A percentile compares a stretch with the other conserved stretches of the same genome.
These are phyloP conservation scores for Cercospora sp. DNA, from an alignment of 2,329 filamentous ascomycete genomes.

Conservation along the genomic window DNA sequence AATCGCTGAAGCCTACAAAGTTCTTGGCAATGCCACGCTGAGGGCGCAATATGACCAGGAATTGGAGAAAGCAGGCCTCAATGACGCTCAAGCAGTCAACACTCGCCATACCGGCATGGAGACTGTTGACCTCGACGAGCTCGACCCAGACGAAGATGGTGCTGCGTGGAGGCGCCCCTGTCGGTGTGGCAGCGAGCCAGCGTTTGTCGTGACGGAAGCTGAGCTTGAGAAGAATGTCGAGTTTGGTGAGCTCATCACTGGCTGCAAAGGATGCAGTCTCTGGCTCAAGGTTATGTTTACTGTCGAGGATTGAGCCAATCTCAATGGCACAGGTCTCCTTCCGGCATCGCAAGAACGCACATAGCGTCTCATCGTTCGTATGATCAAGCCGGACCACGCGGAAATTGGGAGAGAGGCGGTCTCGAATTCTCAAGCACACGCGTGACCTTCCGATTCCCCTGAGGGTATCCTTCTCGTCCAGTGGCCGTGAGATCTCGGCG, in stretches of 20 bases:
- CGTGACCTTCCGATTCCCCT: no score
- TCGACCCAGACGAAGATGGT: conserved; percentile 44
- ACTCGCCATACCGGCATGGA: conserved; percentile 52
- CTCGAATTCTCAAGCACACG: no score
- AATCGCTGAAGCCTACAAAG: conserved; percentile 59
- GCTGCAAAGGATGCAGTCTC: conserved; percentile 63
- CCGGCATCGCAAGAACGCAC: neutral
- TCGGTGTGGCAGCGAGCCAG: conserved; percentile 59
- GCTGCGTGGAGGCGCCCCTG: conserved; percentile 55
- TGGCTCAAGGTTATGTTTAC: conserved; percentile 63
- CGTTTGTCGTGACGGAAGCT: conserved; percentile 56
- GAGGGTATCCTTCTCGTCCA: neutral
- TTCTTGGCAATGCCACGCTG: conserved; percentile 48
- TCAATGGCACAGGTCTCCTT: neutral
- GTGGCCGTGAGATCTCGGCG: neutral
- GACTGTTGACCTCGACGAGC: conserved; percentile 58
- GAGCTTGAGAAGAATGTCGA: conserved; percentile 55
- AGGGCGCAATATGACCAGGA: conserved; percentile 53
- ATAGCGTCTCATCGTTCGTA: neutral
- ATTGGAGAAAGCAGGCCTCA: conserved; percentile 32
- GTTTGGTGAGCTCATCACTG: conserved; percentile 58
- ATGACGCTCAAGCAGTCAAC: neutral
- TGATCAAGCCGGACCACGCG: no score
- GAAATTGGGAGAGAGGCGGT: no score
- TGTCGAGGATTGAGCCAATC: conserved; percentile 44